Base-by-base conservation (phyloP, 805 yeast genomes). In the Starmerella riodocensis region DNA sequence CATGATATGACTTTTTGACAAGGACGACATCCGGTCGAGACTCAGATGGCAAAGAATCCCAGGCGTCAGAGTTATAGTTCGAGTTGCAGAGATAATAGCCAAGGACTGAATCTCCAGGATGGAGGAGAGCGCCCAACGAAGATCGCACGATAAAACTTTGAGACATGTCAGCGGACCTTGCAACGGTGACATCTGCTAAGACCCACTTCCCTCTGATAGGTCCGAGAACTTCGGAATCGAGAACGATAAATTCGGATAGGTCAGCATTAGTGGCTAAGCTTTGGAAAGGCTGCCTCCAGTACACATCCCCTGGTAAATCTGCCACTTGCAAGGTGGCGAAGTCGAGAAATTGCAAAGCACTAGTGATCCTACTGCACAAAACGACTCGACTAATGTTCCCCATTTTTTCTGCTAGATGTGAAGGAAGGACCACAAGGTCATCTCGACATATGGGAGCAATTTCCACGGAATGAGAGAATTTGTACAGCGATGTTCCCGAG, bases 381-480 rank as follows among this genome's bases (percentile, higher is more conserved):
- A 84, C 95, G 41, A 84, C 65, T 54, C 81, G 75, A 24, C 82
- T 63, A 40, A 84, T 79, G 57, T 78, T 76, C 43, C 95, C 93
- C 67, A 83, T 56, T 6, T 80, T 70, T 47, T 74, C 73, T 7
- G 97, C 95, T 48, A 86, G 60, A 52, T 73, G 74, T 53, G 74
- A 72, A 28, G 96, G 96, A 47, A 86, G 66, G 22, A 84, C 78
- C 20, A 86, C 91, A 50, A 86, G 68, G 57, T 86, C 96, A 58
- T 86, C 97, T 58, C 88, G 78, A 69, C 95, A 86, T 34, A 86
- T 75, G 14, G 97, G 95, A 2, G 80, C 93, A 51, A 86, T 78
- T 63, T 86, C 97, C 25, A 84, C 79, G 21, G 94, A 82, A 57
- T 68, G 83, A 6, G 95, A 70, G 58, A 86, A 86, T 63, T 86